Evolutionary conservation across 2,329 filamentous ascomycete species (phyloP).

Genomic region (Ascocoryne sarcoides): DNA sequence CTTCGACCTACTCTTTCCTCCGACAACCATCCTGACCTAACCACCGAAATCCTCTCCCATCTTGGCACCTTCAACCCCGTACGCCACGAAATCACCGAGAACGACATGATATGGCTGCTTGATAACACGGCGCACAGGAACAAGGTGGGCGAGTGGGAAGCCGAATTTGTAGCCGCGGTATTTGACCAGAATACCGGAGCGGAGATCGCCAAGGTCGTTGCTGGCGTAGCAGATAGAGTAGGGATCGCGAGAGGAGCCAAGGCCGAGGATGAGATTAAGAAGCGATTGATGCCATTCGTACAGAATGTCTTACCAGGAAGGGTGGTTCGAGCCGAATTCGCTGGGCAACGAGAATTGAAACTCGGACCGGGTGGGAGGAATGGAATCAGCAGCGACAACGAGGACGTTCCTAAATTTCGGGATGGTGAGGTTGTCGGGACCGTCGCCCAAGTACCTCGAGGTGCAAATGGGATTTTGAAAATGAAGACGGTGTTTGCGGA

Average conservation of each 20-base stretch:
- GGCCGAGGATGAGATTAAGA: constrained; percentile 50
- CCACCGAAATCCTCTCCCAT: constrained; percentile 37
- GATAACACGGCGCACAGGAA: constrained; percentile 77
- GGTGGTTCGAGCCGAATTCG: constrained; percentile 55
- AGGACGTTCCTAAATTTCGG: constrained; percentile 40
- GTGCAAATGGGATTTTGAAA: constrained; percentile 45
- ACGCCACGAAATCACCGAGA: constrained; percentile 45
- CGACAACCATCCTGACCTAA: constrained; percentile 18
- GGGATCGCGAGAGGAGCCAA: constrained; percentile 52
- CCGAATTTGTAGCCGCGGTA: constrained; percentile 74
- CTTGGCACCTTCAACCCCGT: constrained; percentile 48
- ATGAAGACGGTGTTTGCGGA: constrained; percentile 68
- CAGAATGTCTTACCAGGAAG: constrained; percentile 66
- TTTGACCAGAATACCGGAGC: constrained; percentile 66
- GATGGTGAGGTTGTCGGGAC: constrained; percentile 40
- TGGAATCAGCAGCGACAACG: constrained; percentile 60
- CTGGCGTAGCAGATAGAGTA: constrained; percentile 59
- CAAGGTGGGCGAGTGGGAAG: constrained; percentile 53
- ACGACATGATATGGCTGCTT: constrained; percentile 75
- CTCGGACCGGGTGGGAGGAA: constrained; percentile 64
- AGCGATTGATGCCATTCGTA: constrained; percentile 68
- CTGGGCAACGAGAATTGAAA: constrained; percentile 35
- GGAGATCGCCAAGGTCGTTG: constrained; percentile 58
- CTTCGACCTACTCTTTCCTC: constrained; percentile 22
- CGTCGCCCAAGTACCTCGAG: constrained; percentile 40